Conservation (phyloP, 345 rosid species). For the Hirschfeldia incana region DNA sequence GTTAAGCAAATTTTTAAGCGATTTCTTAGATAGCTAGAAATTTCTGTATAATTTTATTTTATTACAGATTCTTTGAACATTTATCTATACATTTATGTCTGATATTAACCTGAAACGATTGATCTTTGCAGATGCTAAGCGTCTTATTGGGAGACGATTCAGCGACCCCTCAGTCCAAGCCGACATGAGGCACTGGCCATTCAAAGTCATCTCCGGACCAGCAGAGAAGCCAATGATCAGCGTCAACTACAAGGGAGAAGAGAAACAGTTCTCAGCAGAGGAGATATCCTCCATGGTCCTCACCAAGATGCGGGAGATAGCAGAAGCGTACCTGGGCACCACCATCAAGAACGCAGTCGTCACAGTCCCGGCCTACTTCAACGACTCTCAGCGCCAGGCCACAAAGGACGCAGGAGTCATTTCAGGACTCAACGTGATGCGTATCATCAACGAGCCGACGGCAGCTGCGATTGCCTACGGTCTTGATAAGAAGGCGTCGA, state of each 20-base stretch:
- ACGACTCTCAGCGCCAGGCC: constrained; percentile 54
- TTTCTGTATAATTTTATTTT: no score
- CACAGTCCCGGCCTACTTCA: constrained; percentile 49
- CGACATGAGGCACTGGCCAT: constrained; percentile 48
- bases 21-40: no score
- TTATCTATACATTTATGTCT: no score
- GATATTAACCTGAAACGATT: not conserved
- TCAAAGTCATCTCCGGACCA: constrained; percentile 44
- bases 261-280: constrained; percentile 45
- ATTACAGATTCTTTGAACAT: no score
- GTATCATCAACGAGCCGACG: constrained; percentile 48
- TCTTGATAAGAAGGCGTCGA: constrained; percentile 44
- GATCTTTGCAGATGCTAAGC: constrained; percentile 43
- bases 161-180: constrained; percentile 46
- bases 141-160: constrained; percentile 46
- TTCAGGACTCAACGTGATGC: constrained; percentile 46
- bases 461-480: constrained; percentile 54
- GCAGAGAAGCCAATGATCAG: constrained; percentile 47
- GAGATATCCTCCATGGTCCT: constrained; percentile 49
- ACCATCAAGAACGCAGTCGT: constrained; percentile 44
- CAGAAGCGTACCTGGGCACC: constrained; percentile 41
- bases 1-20: no score
- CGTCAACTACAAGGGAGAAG: constrained; percentile 49
- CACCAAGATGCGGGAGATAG: constrained; percentile 46
- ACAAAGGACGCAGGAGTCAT: constrained; percentile 46